Conservation (phyloP, 2,329 filamentous ascomycete species). For the Fusarium equiseti region DNA sequence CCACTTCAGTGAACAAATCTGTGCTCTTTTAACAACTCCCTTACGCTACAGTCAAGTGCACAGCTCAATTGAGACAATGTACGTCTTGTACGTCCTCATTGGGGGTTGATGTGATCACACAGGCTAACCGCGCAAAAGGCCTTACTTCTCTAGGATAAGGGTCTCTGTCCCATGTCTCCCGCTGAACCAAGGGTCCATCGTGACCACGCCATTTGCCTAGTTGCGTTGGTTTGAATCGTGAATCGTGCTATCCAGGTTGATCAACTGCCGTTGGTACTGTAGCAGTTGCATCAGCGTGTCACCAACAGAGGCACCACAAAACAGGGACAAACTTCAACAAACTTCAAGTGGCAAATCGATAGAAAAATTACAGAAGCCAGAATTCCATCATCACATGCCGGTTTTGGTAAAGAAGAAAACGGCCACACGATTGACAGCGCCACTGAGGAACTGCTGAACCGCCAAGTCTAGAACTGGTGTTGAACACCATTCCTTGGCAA, state of each 20-base stretch:
- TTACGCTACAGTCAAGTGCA: neutral
- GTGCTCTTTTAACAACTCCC: neutral
- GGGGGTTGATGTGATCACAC: neutral
- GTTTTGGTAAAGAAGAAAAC: constrained; percentile 15
- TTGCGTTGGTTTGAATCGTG: neutral
- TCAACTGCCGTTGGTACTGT: neutral
- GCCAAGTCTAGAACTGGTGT: constrained; percentile 20
- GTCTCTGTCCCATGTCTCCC: neutral
- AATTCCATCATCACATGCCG: constrained; percentile 6
- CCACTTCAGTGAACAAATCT: neutral
- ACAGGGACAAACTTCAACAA: neutral
- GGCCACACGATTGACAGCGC: constrained; percentile 6
- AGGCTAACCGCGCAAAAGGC: neutral
- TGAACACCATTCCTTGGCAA: constrained; percentile 25
- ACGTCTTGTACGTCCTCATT: neutral
- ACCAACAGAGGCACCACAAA: neutral
- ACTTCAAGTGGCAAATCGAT: constrained; percentile 8
- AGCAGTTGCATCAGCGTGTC: neutral
- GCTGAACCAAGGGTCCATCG: neutral
- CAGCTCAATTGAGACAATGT: neutral
- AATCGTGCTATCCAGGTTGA: neutral
- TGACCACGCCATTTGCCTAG: constrained; percentile 6
- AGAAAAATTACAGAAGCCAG: neutral
- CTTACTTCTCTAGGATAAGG: neutral
- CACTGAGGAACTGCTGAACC: constrained; percentile 25